phyloP scores from a whole-genome alignment of 2,329 filamentous ascomycete genomes.

The Truncatella angustata region DNA sequence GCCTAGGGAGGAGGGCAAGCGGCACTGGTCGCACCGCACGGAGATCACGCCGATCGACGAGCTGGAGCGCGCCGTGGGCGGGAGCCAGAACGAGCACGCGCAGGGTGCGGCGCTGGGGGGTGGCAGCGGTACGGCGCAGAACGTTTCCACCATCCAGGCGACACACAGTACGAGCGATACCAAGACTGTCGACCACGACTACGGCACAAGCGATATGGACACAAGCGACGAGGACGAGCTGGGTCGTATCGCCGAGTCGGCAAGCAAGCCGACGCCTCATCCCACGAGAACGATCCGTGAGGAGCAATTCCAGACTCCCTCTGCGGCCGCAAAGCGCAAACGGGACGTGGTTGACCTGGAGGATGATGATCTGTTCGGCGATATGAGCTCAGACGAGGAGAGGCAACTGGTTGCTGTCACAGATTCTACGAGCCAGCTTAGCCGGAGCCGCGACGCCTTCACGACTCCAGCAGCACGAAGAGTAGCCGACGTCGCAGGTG shows the following conservation, averaged over 20 bases:
- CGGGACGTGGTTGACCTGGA: constrained; percentile 8
- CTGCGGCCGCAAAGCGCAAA: constrained; percentile 23
- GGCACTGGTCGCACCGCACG: constrained; percentile 5
- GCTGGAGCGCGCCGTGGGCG: constrained; percentile 10
- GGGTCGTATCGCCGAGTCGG: not conserved
- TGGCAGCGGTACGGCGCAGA: too few relatives aligned
- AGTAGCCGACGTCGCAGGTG: constrained; percentile 10
- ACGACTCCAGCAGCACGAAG: constrained; percentile 16
- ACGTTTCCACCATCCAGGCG: constrained; percentile 12
- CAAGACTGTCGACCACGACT: constrained; percentile 11
- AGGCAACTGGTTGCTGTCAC: constrained; percentile 20
- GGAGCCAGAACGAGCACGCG: not conserved
- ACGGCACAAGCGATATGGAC: constrained; percentile 3
- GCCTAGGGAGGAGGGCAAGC: constrained; percentile 18
- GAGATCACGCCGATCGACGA: constrained; percentile 17
- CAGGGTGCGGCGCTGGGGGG: too few relatives aligned
- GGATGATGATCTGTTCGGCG: constrained; percentile 23
- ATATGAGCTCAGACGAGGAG: constrained; percentile 26
- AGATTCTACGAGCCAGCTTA: constrained; percentile 14
- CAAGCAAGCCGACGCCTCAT: not conserved
- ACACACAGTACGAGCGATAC: constrained; percentile 2
- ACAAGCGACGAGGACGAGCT: constrained; percentile 13
- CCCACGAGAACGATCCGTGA: not conserved
- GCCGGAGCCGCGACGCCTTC: constrained; percentile 13
- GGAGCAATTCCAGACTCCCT: constrained; percentile 1